Percentiles rank a stretch among this genome's conserved stretches.
Evolutionary conservation across 495 filamentous ascomycete species (phyloP).

Genomic region (Chaetomidium leptoderma): DNA sequence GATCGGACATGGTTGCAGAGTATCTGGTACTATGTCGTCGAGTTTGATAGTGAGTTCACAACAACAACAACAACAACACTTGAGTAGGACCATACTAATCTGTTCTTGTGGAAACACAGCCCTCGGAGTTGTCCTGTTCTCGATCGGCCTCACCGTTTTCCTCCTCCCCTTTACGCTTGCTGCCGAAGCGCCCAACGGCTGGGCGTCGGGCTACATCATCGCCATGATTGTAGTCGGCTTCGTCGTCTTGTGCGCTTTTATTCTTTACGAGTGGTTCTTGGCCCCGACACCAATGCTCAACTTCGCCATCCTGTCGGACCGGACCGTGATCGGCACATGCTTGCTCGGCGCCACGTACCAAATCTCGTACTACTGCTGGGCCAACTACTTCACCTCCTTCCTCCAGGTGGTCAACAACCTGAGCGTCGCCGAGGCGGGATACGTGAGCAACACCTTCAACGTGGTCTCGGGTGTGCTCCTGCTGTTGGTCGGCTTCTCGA

Average conservation of each 20-base stretch:
- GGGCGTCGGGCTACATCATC: slow-evolving; percentile 51
- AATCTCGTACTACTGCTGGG: slow-evolving; percentile 57
- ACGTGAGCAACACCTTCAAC: slow-evolving; percentile 47
- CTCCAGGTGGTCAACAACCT: slow-evolving; percentile 56
- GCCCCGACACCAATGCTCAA: slow-evolving; percentile 54
- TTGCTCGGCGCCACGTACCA: slow-evolving; percentile 47
- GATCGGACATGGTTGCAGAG: slow-evolving; percentile 47
- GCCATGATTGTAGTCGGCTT: slow-evolving; percentile 55
- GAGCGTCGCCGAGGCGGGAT: slow-evolving; percentile 43
- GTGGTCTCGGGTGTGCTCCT: slow-evolving; percentile 50
- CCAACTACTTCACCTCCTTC: slow-evolving; percentile 54
- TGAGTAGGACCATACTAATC: background rate
- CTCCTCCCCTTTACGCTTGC: slow-evolving; percentile 58
- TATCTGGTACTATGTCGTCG: slow-evolving; percentile 47
- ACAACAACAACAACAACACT: background rate
- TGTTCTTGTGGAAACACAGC: background rate
- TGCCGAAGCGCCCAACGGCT: slow-evolving; percentile 42
- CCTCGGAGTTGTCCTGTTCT: slow-evolving; percentile 51
- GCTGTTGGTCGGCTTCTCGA: slow-evolving; percentile 54
- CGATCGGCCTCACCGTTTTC: slow-evolving; percentile 54
- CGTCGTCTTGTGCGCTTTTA: slow-evolving; percentile 50
- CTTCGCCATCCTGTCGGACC: slow-evolving; percentile 52
- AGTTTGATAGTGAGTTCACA: slow-evolving; percentile 47
- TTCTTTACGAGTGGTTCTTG: slow-evolving; percentile 50
- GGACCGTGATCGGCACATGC: slow-evolving; percentile 58